A percentile compares a stretch with the other conserved stretches of the same genome.
Conservation (phyloP, 2,329 filamentous ascomycete species). For the Stemphylium vesicarium region DNA sequence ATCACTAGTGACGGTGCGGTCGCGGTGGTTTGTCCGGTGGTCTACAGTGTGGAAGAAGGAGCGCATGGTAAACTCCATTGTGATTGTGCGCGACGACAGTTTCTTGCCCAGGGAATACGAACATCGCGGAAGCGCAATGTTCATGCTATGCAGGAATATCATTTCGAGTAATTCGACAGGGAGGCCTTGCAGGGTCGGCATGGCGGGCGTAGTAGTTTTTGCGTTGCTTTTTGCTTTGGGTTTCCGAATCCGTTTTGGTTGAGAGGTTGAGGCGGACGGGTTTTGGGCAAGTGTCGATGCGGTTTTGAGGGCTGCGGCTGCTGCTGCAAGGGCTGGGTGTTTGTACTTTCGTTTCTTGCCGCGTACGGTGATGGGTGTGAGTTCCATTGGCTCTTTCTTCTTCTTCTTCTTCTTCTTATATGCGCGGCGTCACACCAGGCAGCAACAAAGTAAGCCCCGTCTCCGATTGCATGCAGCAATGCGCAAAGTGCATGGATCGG, state of each 20-base stretch:
- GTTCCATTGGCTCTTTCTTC: constrained; percentile 31
- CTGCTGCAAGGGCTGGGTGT: constrained; percentile 6
- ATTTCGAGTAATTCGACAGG: constrained; percentile 46
- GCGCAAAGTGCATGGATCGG: constrained; percentile 21
- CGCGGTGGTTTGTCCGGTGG: constrained; percentile 33
- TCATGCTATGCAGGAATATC: constrained; percentile 47
- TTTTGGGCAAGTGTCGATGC: constrained; percentile 3
- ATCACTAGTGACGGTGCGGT: constrained; percentile 29
- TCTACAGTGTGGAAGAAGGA: constrained; percentile 45
- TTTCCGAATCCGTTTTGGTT: constrained; percentile 18
- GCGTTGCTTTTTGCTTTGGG: constrained; percentile 21
- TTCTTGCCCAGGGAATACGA: constrained; percentile 40
- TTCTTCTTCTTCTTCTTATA: no score
- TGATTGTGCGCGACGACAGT: constrained; percentile 37
- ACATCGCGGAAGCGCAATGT: constrained; percentile 40
- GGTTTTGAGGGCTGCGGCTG: not conserved
- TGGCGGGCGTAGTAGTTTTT: constrained; percentile 25
- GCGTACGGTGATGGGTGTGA: constrained; percentile 43
- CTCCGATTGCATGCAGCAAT: constrained; percentile 13
- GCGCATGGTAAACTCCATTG: constrained; percentile 40
- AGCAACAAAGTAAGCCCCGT: constrained; percentile 24
- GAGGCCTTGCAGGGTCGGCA: constrained; percentile 43
- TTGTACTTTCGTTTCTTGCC: constrained; percentile 39
- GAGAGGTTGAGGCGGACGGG: constrained; percentile 10
- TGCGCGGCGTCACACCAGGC: constrained; percentile 25